Percentiles rank a stretch among this genome's conserved stretches.
phyloP scores from a whole-genome alignment of 805 yeast species.

The Ogataea salicorniae region DNA sequence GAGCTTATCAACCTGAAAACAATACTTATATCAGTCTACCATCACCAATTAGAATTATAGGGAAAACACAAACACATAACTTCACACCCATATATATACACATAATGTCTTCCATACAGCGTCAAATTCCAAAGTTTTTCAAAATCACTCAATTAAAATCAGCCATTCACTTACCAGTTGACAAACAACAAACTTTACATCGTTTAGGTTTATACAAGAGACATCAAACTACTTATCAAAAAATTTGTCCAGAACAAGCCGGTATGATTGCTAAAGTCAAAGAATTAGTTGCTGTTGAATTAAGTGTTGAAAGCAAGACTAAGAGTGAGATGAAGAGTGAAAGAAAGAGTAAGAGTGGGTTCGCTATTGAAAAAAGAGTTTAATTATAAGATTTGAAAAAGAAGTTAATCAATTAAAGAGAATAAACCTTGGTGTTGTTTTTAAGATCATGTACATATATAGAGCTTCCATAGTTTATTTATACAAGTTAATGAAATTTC shows the following conservation, averaged over 20 bases:
- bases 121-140: slow-evolving; percentile 34
- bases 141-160: slow-evolving; percentile 77
- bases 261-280: slow-evolving; percentile 80
- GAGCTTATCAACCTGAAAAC: not conserved
- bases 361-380: slow-evolving; percentile 36
- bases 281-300: slow-evolving; percentile 79
- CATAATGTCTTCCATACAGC: slow-evolving; percentile 12
- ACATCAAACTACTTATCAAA: slow-evolving; percentile 68
- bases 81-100: not conserved
- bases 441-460: slow-evolving; percentile 1
- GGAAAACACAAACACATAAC: not conserved
- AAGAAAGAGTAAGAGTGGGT: slow-evolving; percentile 66
- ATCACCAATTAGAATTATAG: too few relatives aligned
- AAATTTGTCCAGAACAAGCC: slow-evolving; percentile 73
- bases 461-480: not conserved
- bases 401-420: not conserved
- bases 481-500: not conserved
- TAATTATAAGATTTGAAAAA: not conserved
- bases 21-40: not conserved
- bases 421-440: not conserved
- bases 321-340: slow-evolving; percentile 46
- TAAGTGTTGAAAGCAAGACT: slow-evolving; percentile 50
- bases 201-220: slow-evolving; percentile 73
- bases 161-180: slow-evolving; percentile 76
- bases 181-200: slow-evolving; percentile 56